Evolutionary conservation across 179 eudicot species (phyloP), one percentile per base, ranked within the genome.

Genomic region (Sideroxylon spinosum): DNA sequence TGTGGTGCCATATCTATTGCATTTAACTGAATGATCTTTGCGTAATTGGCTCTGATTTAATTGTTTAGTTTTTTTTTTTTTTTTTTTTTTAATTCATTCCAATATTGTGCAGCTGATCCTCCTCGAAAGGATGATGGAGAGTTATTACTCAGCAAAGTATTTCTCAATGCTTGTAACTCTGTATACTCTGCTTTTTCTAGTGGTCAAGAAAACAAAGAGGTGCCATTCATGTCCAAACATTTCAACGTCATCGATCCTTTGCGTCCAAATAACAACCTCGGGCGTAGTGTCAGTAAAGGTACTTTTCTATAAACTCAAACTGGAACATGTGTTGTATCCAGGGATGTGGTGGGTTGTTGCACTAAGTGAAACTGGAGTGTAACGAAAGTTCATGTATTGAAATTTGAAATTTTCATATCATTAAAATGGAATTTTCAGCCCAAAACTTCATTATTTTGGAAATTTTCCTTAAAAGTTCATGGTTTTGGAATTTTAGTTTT

Each of bases 281-380:
- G 92, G 23, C 89, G 92, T 53, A 89, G 92, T 86, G 90, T 89
- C 77, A 89, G 82, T 76, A 88, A 88, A 89, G 92, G 92, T 87
- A 83, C 49, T 37, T 64, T 28, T 29, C 5, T 44, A 14, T 52
- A 16, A 74, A 29, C 22, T 62, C 32, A 37, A 44, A 50, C 66
- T 57, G 67, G 53, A 59, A 32, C 0, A 4, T 2, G 14, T 59
- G 65, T 56, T 29, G 19, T 50, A 59, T 37, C 48, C 63, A 25
- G 26, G 0, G 28, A 62, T 25, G 12, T 60, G 9, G 46, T 28
- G 17, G 23, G 49, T 72, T 67, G n/a, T 37, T 37, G 44, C 44
- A 37, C 44, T 37, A 37, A 37, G 44, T 29, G 37, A 29, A 29
- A 29, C 37, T 29, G 3, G 37, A 29, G 37, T 29, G 37, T 37